Percentiles rank a stretch among this genome's conserved stretches.
Evolutionary conservation across 2,329 filamentous ascomycete species (phyloP).

Genomic region (Cercospora sp.): DNA sequence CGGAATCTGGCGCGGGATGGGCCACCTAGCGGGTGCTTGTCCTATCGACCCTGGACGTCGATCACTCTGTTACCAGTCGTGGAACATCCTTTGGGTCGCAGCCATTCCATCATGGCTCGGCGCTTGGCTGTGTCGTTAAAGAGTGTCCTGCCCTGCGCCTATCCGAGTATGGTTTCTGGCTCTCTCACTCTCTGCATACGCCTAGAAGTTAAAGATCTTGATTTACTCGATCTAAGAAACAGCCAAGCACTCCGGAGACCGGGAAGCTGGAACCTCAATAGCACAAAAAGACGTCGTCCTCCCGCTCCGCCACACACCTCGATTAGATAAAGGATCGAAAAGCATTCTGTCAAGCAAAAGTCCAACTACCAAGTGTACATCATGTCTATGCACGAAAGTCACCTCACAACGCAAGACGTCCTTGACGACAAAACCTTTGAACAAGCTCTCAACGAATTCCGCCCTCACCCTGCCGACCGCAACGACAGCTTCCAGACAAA

Average conservation of each 20-base stretch:
- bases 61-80: not conserved
- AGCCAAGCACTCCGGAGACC: not conserved
- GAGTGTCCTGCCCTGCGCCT: not conserved
- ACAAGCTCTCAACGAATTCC: not conserved
- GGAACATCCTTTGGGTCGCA: slow-evolving; percentile 1
- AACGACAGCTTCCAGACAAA: slow-evolving; percentile 12
- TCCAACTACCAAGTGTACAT: not conserved
- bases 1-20: not conserved
- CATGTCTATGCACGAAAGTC: slow-evolving; percentile 7
- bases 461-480: not conserved
- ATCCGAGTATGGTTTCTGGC: not conserved
- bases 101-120: slow-evolving; percentile 9
- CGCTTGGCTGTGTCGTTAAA: not conserved
- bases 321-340: not conserved
- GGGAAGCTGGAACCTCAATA: not conserved
- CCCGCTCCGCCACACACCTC: not conserved
- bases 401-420: not conserved
- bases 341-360: not conserved
- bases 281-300: not conserved
- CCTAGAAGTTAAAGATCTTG: not conserved
- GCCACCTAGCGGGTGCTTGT: not conserved
- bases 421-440: slow-evolving; percentile 1
- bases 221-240: not conserved
- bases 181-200: not conserved
- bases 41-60: slow-evolving; percentile 1